These are phyloP conservation scores for Hawksworthiomyces lignivorus DNA, from an alignment of 2,329 filamentous ascomycete genomes.

Conservation along the genomic window DNA sequence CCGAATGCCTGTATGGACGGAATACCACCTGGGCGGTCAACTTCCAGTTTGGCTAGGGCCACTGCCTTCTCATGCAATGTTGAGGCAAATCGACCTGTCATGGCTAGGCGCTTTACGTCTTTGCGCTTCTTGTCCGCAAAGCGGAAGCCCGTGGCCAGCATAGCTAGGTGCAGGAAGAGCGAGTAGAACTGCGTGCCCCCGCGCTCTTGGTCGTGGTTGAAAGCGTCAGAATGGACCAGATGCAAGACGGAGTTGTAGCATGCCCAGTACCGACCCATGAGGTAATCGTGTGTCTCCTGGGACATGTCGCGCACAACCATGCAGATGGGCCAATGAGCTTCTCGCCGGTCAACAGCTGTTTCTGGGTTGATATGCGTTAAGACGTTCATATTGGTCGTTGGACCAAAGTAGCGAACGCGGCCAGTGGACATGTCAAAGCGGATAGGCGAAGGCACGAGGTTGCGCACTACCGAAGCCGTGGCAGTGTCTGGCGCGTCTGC, in stretches of 20 bases:
- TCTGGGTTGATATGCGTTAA: background rate
- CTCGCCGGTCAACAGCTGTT: background rate
- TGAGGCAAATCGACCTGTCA: slow-evolving; percentile 1
- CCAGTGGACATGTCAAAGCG: slow-evolving; percentile 7
- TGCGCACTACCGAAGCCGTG: slow-evolving; percentile 1
- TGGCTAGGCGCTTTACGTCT: slow-evolving; percentile 8
- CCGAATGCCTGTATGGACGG: slow-evolving; percentile 12
- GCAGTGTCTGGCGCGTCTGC: background rate
- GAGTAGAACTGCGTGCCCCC: slow-evolving; percentile 13
- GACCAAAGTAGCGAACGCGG: slow-evolving; percentile 6
- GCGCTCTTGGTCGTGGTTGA: slow-evolving; percentile 8
- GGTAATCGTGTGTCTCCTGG: slow-evolving; percentile 12
- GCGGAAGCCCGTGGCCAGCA: slow-evolving; percentile 13
- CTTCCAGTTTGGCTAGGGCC: slow-evolving; percentile 10
- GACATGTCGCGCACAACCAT: slow-evolving; percentile 3
- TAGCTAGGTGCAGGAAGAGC: slow-evolving; percentile 11
- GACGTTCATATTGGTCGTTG: slow-evolving; percentile 1
- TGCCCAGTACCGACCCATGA: slow-evolving; percentile 13
- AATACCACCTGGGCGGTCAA: slow-evolving; percentile 13
- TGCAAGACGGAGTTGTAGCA: slow-evolving; percentile 13
- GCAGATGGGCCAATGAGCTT: slow-evolving; percentile 1
- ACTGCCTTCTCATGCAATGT: slow-evolving; percentile 13
- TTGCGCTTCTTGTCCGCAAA: slow-evolving; percentile 11
- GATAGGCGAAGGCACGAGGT: slow-evolving; percentile 1
- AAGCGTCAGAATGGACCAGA: slow-evolving; percentile 9